Evolutionary conservation across 495 filamentous ascomycete species (phyloP).

Genomic region (Pseudomonodictys pantanalensis): DNA sequence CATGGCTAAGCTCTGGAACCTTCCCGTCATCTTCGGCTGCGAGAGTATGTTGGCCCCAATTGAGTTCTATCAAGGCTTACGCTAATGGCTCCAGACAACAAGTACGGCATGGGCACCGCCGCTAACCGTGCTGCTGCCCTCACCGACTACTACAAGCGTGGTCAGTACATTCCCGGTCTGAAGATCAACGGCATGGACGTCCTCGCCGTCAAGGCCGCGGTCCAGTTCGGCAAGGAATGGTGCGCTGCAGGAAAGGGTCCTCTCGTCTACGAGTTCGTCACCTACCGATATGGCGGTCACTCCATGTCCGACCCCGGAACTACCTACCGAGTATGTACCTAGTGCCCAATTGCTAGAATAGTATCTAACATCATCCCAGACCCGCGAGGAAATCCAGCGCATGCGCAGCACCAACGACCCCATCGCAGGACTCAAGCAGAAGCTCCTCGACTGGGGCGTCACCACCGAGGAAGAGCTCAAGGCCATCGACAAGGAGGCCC

Average conservation of each 20-base stretch:
- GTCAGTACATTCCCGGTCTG: conserved; percentile 98
- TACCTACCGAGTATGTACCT: conserved; percentile 68
- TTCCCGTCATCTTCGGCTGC: conserved; percentile 92
- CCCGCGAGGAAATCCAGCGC: conserved; percentile 97
- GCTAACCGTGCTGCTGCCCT: conserved; percentile 89
- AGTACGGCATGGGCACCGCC: conserved; percentile 99
- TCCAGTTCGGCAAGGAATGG: conserved; percentile 86
- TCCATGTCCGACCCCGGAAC: conserved; percentile 99
- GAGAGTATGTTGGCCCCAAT: conserved; percentile 63
- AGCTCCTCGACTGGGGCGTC: conserved; percentile 92
- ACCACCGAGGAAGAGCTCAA: conserved; percentile 96
- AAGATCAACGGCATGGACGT: conserved; percentile 99
- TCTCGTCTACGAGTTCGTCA: conserved; percentile 96
- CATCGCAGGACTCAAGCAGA: conserved; percentile 96
- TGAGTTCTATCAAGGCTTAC: not conserved
- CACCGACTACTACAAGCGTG: conserved; percentile 99
- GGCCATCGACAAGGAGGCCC: conserved; percentile 86
- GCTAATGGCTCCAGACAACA: conserved; percentile 72
- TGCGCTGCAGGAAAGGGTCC: conserved; percentile 78
- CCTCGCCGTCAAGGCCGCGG: conserved; percentile 94
- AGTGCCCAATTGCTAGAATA: not conserved
- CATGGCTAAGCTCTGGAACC: conserved; percentile 99
- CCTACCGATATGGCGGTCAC: conserved; percentile 98
- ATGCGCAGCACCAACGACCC: conserved; percentile 99
- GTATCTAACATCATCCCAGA: conserved; percentile 41